A percentile compares a stretch with the other conserved stretches of the same genome.
These are phyloP conservation scores for Citrus unshiu DNA, from an alignment of 345 rosid genomes.

Conservation along the genomic window DNA sequence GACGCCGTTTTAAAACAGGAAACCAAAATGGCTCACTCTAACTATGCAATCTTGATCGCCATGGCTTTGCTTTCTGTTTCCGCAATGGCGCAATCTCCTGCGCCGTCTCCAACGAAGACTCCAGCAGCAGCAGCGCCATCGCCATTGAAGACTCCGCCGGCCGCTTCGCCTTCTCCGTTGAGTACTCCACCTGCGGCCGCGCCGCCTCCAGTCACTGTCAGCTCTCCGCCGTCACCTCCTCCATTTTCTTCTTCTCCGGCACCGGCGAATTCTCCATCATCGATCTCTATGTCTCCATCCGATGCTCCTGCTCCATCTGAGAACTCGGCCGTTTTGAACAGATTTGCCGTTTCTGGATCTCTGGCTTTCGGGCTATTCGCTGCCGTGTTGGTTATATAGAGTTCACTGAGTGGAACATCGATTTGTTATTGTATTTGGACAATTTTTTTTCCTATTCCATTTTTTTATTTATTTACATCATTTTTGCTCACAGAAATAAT, in stretches of 20 bases:
- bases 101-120: constrained; percentile 2
- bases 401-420: not conserved
- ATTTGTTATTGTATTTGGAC: not conserved
- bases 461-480: not conserved
- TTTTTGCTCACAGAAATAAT: not conserved
- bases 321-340: constrained; percentile 7
- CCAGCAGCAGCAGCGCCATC: not conserved
- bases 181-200: not conserved
- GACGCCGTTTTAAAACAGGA: too few relatives aligned
- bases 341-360: not conserved
- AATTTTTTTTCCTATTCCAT: not conserved
- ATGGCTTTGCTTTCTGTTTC: not conserved
- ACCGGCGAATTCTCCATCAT: constrained; percentile 6
- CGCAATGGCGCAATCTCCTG: constrained; percentile 18
- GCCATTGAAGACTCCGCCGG: not conserved
- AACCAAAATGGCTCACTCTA: not conserved
- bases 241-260: constrained; percentile 10
- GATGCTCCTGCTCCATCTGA: constrained; percentile 13
- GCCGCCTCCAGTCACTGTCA: not conserved
- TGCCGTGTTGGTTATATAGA: constrained; percentile 23
- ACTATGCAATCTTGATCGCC: not conserved
- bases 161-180: not conserved
- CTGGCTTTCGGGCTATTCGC: constrained; percentile 5
- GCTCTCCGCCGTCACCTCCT: constrained; percentile 17
- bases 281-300: constrained; percentile 11